Base-by-base conservation (phyloP, 352 stramenopile genomes). In the Globisporangium middletonii region DNA sequence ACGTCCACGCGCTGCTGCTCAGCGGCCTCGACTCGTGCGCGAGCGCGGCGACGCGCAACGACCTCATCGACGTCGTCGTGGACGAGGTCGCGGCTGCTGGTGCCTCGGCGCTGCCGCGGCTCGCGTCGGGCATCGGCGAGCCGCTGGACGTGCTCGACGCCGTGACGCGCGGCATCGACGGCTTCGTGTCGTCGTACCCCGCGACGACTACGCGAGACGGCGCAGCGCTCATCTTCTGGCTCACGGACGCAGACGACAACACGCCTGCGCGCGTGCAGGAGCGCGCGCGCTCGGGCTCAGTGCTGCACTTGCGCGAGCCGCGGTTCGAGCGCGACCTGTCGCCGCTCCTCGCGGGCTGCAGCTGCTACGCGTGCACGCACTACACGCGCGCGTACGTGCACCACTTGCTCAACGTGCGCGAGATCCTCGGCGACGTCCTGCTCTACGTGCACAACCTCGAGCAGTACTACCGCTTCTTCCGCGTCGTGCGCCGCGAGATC, bases 381-480 rank as follows among this genome's bases (percentile, higher is more conserved):
- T 38, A 38, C 33, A 38, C 33, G 33, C 33, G 33, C 5, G 33
- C 33, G 33, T 38, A 38, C 33, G 12, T 88, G 33, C 90, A 98
- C 67, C 92, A 98, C 73, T 63, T 98, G 65, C 79, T 97, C 47
- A 89, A 94, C 50, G 89, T 95, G 42, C 88, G 92, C 26, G 92
- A 98, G 73, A 89, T 98, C 80, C 68, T 97, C 26, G 88, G 88
- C 49, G 85, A 96, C 49, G 95, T 95, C n/a, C 64, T 98, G 43
- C 59, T 98, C 19, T 97, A 97, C 65, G 56, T 92, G 54, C 82
- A 92, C 75, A 92, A 92, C 62, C 67, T 90, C 68, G 74, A 88
- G 63, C 76, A 38, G 33, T 38, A 38, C 33, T 38, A 38, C 33
- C 33, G 33, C 33, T 38, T 38, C 33, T 38, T 38, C 33, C 33